A percentile compares a stretch with the other conserved stretches of the same genome.
These are phyloP conservation scores for Umbellularia californica DNA, from an alignment of 164 flowering plant genomes.

Conservation along the genomic window DNA sequence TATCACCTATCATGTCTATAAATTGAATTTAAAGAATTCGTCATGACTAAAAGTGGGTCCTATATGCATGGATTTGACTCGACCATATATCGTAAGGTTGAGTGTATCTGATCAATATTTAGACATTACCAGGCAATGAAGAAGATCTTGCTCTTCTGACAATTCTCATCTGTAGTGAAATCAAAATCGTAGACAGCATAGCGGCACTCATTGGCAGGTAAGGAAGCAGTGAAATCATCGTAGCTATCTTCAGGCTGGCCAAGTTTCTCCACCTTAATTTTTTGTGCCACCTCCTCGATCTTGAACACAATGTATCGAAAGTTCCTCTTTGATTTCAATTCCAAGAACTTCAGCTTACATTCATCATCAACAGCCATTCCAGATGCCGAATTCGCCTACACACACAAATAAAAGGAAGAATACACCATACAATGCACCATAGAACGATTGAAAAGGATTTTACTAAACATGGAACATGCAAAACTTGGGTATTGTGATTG, in stretches of 20 bases:
- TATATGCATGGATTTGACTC: not conserved
- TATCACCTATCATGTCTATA: not conserved
- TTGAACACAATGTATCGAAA: slow-evolving; percentile 61
- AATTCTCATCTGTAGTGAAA: slow-evolving; percentile 69
- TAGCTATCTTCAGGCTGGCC: slow-evolving; percentile 59
- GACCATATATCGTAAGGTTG: not conserved
- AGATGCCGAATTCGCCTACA: slow-evolving; percentile 72
- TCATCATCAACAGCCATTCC: slow-evolving; percentile 78
- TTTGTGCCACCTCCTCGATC: slow-evolving; percentile 51
- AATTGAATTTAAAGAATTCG: not conserved
- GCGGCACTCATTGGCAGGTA: slow-evolving; percentile 73
- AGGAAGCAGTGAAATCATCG: slow-evolving; percentile 51
- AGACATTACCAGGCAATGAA: slow-evolving; percentile 67
- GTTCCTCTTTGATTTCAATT: slow-evolving; percentile 64
- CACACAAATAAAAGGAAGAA: not conserved
- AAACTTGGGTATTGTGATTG: too few relatives aligned
- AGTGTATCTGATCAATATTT: not conserved
- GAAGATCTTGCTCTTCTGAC: slow-evolving; percentile 90
- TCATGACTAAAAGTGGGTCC: not conserved
- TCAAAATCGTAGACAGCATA: slow-evolving; percentile 75
- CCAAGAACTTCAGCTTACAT: slow-evolving; percentile 69
- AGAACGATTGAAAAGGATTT: too few relatives aligned
- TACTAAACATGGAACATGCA: too few relatives aligned
- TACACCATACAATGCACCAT: not conserved
- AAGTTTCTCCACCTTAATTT: slow-evolving; percentile 59